Evolutionary conservation across 1,284 basidiomycete genomes (phyloP), one percentile per base, ranked within the genome.

Genomic region (Afroboletus lepidellus): DNA sequence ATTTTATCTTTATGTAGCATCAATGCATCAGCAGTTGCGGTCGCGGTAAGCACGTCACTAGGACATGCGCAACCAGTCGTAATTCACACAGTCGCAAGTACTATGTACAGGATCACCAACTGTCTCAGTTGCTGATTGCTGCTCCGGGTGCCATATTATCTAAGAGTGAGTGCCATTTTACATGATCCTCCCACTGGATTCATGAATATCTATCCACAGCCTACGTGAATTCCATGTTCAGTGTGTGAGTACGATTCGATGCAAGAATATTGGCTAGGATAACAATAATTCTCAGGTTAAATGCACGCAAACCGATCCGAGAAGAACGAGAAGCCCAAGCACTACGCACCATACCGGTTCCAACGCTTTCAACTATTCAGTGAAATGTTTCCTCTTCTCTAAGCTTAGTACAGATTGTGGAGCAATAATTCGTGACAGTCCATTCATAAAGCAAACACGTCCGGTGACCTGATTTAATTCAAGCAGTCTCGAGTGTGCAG

Each of bases 141-240:
- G 48, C 30, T 0, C 60, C 62, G 5, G 51, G 52, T 16, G 3
- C 32, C 15, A 15, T 63, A 8, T 20, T 63, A 1, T 38, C 52
- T 13, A 55, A 62, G 34, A 53, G 62, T 61, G 32, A 42, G 60
- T 15, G 20, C 29, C n/a, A 12, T 24, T 20, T 15, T 5, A 8
- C 23, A 0, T 2, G 2, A 9, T 41, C 5, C 16, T 8, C 20
- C 41, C n/a, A 9, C 8, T 23, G 24, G 16, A 38, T 23, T 45
- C 5, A 50, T 13, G 23, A 16, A 9, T 21, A 1, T 18, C 23
- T 29, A n/a, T 20, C n/a, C 16, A 32, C 47, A 66, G 65, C 54
- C 33, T 67, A 60, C n/a, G 15, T 50, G 41, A 64, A 67, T 41
- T 67, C 59, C 16, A 66, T 64, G 59, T 42, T 65, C 5, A 45